Evolutionary conservation across 345 rosid species (phyloP).

Genomic region (Rhodomyrtus tomentosa): DNA sequence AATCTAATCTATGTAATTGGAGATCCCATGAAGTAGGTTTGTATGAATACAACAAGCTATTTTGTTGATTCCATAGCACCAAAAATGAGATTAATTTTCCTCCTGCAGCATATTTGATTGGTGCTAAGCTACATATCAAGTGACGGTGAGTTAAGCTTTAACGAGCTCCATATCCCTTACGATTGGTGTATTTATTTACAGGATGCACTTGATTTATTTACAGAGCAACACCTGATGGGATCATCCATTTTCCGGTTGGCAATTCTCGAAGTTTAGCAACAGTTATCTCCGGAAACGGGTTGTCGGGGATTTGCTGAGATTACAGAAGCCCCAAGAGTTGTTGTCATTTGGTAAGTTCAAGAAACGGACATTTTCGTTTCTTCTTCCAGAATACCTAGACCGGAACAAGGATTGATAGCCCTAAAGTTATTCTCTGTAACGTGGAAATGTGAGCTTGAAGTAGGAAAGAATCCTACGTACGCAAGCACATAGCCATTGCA

Average conservation of each 20-base stretch:
- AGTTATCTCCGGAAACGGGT: background rate
- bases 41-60: background rate
- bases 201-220: background rate
- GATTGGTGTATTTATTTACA: background rate
- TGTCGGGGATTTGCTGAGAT: background rate
- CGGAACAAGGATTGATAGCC: background rate
- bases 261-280: background rate
- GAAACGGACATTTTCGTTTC: background rate
- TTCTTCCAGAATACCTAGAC: too few species aligned
- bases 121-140: background rate
- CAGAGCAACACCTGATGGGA: background rate
- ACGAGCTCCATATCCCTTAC: background rate
- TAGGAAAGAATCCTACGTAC: background rate
- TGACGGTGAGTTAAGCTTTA: background rate
- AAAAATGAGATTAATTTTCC: background rate
- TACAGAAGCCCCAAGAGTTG: background rate
- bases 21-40: background rate
- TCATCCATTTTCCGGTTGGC: background rate
- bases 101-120: background rate
- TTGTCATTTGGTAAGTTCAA: background rate
- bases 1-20: background rate
- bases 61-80: background rate
- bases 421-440: background rate
- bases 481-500: background rate
- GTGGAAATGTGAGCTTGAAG: background rate